Evolutionary conservation across 192 early-diverging fungal species (phyloP).

Genomic region (Entrophospora sp.): DNA sequence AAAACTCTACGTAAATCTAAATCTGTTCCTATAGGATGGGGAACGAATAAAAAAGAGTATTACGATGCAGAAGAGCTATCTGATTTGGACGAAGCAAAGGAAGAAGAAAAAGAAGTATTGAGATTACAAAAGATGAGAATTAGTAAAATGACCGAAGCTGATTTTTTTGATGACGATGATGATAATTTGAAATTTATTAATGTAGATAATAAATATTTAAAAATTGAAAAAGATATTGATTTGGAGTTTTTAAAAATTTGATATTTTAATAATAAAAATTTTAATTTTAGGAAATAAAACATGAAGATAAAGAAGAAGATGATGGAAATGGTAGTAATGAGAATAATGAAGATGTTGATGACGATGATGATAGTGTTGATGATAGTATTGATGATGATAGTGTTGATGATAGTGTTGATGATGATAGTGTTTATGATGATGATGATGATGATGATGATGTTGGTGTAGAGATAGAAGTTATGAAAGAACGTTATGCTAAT

Average conservation of each 20-base stretch:
- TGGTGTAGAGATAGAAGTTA: too few species aligned
- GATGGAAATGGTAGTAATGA: too few species aligned
- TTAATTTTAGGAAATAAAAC: background rate
- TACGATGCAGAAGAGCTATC: slow-evolving; percentile 79
- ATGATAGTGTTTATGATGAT: too few species aligned
- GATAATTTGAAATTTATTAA: slow-evolving; percentile 37
- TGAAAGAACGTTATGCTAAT: slow-evolving; percentile 34
- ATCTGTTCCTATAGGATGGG: too few species aligned
- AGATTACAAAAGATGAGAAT: slow-evolving; percentile 75
- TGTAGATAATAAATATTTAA: slow-evolving; percentile 18
- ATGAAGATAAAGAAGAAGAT: slow-evolving; percentile 40
- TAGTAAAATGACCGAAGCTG: slow-evolving; percentile 71
- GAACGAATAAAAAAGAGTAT: slow-evolving; percentile 64
- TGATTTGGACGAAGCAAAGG: slow-evolving; percentile 69
- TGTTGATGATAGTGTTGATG: too few species aligned
- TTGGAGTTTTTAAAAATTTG: too few species aligned
- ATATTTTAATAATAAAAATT: background rate
- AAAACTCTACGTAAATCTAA: too few species aligned
- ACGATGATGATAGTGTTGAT: too few species aligned
- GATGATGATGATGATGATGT: too few species aligned
- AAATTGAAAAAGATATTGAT: too few species aligned
- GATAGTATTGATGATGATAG: too few species aligned
- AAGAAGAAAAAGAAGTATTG: slow-evolving; percentile 84
- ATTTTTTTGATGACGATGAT: slow-evolving; percentile 80
- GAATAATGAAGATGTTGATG: too few species aligned